Percentiles rank a stretch among this genome's conserved stretches.
phyloP scores from a whole-genome alignment of 345 rosid genomes.

The Atalantia buxifolia region DNA sequence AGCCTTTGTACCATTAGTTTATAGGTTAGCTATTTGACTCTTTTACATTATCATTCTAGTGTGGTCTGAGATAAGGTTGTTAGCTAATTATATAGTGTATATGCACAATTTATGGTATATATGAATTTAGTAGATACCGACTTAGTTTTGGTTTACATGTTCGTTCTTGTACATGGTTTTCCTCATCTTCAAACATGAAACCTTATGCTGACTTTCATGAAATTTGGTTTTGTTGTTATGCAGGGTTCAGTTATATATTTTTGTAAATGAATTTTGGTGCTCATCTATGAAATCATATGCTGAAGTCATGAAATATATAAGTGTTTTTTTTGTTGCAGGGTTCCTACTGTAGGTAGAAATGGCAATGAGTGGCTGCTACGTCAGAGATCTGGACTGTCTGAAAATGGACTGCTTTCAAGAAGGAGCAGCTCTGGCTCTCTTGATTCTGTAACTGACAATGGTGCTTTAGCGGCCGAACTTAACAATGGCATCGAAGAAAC shows the following conservation, averaged over 20 bases:
- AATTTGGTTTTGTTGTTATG: neutral
- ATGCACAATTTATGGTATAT: neutral
- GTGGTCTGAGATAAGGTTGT: neutral
- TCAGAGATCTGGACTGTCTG: conserved; percentile 36
- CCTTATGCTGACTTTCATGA: neutral
- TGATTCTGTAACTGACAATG: conserved; percentile 25
- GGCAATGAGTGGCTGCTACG: conserved; percentile 29
- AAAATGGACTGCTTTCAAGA: conserved; percentile 27
- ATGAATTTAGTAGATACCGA: neutral
- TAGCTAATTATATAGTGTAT: neutral
- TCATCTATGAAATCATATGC: neutral
- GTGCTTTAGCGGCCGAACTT: conserved; percentile 23
- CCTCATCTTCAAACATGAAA: neutral
- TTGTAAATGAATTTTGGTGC: neutral
- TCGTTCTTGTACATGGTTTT: neutral
- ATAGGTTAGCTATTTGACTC: neutral
- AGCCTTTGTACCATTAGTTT: neutral
- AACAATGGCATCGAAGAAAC: conserved; percentile 29
- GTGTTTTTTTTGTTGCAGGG: conserved; percentile 24
- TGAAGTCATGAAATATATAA: neutral
- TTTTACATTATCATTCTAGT: neutral
- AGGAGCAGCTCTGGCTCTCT: conserved; percentile 41
- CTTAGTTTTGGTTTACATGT: neutral
- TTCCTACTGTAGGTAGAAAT: conserved; percentile 27
- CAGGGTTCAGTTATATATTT: conserved; percentile 12